Base-by-base conservation (phyloP, 331 rosid genomes). In the Ulmus americana region DNA sequence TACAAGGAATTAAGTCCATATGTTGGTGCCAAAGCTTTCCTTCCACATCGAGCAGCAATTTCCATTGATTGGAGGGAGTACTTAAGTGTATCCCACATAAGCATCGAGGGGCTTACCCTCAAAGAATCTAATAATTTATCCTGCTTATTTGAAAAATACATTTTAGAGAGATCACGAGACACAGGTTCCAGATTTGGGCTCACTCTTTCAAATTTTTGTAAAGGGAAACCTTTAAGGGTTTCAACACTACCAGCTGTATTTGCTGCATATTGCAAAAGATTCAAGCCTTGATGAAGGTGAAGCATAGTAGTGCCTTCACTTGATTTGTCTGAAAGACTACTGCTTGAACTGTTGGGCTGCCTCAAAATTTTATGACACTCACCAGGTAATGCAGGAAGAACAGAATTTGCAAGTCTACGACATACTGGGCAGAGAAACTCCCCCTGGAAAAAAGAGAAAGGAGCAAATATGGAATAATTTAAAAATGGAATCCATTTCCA, bases 361-460 rank as follows among this genome's bases (percentile, higher is more conserved):
- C 75, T 81, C 59, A 69, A 57, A 76, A 83, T 79, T 70, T 73
- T 80, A 55, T 74, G 78, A 61, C 70, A 70, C 49, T 82, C 84
- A 57, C 80, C 94, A 63, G 86, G 81, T 70, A 74, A 67, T 43
- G 87, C 80, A 12, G 99, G 97, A 76, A 94, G 65, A 70, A 85
- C 87, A 71, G 95, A 85, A 81, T 94, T 94, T 63, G 83, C 97
- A 82, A 94, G 97, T 64, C 95, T 84, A 20, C 99, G 95, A 57
- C 99, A 94, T 55, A 90, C 96, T 28, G 99, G 99, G 72, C 99
- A 94, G 57, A 94, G 91, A 68, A 94, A 87, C 73, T 94, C 99
- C 44, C 99, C 99, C 99, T 94, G 77, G 60, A 49, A 76, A 46
- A 4, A 38, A 39, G 4, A 28, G 35, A 28, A 28, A 28, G 35